Conservation (phyloP, 257 asterid genomes). For the Solanum paucissectum region DNA sequence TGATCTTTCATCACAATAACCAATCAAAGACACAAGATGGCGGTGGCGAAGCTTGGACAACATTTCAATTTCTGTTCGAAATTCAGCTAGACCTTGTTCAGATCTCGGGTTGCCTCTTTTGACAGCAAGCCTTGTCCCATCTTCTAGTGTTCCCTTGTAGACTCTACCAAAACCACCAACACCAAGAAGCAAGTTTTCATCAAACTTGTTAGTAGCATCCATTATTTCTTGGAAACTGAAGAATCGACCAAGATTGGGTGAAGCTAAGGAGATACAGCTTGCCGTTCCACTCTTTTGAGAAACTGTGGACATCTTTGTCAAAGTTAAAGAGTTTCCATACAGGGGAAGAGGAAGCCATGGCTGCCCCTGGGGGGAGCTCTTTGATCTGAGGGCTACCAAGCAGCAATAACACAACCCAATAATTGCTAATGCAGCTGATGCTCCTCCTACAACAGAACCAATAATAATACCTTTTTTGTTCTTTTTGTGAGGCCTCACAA, state of each 20-base stretch:
- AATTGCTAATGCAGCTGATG: constrained; percentile 22
- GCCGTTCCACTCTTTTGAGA: constrained; percentile 62
- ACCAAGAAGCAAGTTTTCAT: constrained; percentile 57
- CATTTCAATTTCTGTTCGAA: constrained; percentile 71
- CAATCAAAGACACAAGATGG: constrained; percentile 69
- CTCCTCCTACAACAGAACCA: constrained; percentile 39
- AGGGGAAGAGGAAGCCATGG: constrained; percentile 59
- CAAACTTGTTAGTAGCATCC: constrained; percentile 62
- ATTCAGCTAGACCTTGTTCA: constrained; percentile 72
- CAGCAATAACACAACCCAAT: constrained; percentile 44
- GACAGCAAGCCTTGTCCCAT: constrained; percentile 58
- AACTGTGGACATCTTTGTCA: constrained; percentile 47
- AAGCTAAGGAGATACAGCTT: constrained; percentile 49
- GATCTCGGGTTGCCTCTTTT: constrained; percentile 76
- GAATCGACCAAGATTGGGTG: constrained; percentile 55
- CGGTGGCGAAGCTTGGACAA: constrained; percentile 72
- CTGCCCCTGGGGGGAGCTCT: constrained; percentile 35
- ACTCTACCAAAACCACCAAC: constrained; percentile 83
- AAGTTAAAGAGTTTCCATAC: constrained; percentile 51
- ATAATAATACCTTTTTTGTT: constrained; percentile 17
- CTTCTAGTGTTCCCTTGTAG: constrained; percentile 58
- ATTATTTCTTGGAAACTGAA: constrained; percentile 57
- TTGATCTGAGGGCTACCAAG: constrained; percentile 32
- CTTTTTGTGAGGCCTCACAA: constrained; percentile 29
- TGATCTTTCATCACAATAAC: constrained; percentile 64